Conservation (phyloP, 2,329 filamentous ascomycete genomes). For the Didymella segeticola region DNA sequence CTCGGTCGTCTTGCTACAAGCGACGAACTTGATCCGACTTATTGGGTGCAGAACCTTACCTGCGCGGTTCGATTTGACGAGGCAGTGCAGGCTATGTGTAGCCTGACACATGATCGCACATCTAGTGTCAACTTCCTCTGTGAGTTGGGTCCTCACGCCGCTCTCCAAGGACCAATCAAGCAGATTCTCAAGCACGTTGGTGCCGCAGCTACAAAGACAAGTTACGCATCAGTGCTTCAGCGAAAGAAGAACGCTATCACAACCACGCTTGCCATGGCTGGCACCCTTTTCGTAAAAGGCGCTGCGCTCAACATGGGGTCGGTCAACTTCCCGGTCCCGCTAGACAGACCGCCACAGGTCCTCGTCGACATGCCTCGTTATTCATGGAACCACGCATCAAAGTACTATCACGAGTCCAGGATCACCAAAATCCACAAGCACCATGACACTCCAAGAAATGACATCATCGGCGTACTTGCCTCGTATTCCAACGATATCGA, state of each 20-base stretch:
- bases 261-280: background rate
- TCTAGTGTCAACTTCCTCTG: background rate
- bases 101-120: background rate
- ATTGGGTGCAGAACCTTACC: conserved; percentile 20
- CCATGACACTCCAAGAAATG: background rate
- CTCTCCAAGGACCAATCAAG: conserved; percentile 12
- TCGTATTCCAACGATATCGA: conserved; percentile 29
- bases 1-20: conserved; percentile 5
- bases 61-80: conserved; percentile 14
- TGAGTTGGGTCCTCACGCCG: conserved; percentile 15
- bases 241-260: conserved; percentile 3
- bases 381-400: conserved; percentile 41
- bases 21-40: conserved; percentile 3
- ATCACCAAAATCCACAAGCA: conserved; percentile 13
- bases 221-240: background rate
- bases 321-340: background rate
- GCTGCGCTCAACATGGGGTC: background rate
- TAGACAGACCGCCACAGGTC: background rate
- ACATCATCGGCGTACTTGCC: conserved; percentile 8
- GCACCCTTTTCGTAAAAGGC: background rate
- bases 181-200: conserved; percentile 9
- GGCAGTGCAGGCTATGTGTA: background rate
- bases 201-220: background rate
- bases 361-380: conserved; percentile 39
- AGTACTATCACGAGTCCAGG: conserved; percentile 35